Evolutionary conservation across 768 basidiomycete genomes (phyloP).

Genomic region (Kwoniella sp.): DNA sequence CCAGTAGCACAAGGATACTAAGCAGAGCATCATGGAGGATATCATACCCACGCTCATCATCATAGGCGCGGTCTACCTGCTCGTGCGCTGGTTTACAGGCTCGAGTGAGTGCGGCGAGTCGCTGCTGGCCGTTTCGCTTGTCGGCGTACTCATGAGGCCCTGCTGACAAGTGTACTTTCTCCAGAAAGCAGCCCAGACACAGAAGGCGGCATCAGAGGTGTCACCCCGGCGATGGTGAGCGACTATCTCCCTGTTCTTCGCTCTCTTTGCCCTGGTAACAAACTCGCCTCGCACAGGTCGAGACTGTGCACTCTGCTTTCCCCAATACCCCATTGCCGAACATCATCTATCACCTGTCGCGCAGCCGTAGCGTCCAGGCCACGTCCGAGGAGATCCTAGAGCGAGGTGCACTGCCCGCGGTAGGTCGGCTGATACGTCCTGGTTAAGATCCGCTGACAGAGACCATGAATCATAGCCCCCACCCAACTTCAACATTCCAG

Average conservation of each 20-base stretch:
- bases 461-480: conserved; percentile 28
- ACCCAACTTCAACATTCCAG: conserved; percentile 33
- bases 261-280: no score
- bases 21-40: conserved; percentile 28
- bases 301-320: conserved; percentile 43
- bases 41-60: conserved; percentile 31
- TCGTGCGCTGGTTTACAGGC: conserved; percentile 24
- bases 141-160: no score
- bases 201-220: conserved; percentile 26
- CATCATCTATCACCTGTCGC: conserved; percentile 41
- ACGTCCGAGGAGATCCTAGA: conserved; percentile 48
- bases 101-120: conserved; percentile 24
- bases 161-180: no score
- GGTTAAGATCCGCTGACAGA: not conserved
- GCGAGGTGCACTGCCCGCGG: conserved; percentile 37
- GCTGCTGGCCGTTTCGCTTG: no score
- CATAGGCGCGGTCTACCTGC: conserved; percentile 28
- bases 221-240: conserved; percentile 33
- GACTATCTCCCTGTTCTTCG: not conserved
- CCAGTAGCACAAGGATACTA: no score
- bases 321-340: conserved; percentile 39
- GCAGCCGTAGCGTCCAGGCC: conserved; percentile 40
- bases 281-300: conserved; percentile 29
- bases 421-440: conserved; percentile 7
- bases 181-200: no score